Evolutionary conservation across 2,329 filamentous ascomycete species (phyloP).

Genomic region (Fusarium metavorans): DNA sequence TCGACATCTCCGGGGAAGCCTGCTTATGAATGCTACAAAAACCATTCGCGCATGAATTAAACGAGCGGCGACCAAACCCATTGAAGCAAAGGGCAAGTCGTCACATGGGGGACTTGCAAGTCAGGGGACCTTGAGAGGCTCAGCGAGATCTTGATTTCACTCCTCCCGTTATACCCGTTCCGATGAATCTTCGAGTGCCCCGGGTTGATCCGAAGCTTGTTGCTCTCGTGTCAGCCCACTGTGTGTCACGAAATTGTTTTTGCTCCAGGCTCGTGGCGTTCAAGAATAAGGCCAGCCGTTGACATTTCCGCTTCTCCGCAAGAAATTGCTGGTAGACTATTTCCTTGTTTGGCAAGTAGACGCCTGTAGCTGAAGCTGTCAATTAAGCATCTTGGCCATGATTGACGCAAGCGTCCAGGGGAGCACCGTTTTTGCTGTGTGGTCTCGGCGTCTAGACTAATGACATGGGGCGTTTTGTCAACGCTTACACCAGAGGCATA

Average conservation of each 20-base stretch:
- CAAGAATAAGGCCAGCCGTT: slow-evolving; percentile 16
- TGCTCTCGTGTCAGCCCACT: slow-evolving; percentile 39
- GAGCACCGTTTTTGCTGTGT: not conserved
- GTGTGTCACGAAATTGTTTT: slow-evolving; percentile 39
- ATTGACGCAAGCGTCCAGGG: slow-evolving; percentile 13
- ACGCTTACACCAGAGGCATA: not conserved
- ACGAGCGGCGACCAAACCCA: not conserved
- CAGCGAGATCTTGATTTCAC: not conserved
- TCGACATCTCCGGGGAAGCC: slow-evolving; percentile 15
- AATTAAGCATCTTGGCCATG: not conserved
- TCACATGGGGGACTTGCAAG: slow-evolving; percentile 1
- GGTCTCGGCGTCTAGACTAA: not conserved
- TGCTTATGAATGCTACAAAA: slow-evolving; percentile 36
- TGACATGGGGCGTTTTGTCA: not conserved
- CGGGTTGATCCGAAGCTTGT: slow-evolving; percentile 39
- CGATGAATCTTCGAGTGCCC: slow-evolving; percentile 35
- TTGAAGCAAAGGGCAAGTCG: not conserved
- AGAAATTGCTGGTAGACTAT: not conserved
- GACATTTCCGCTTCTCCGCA: slow-evolving; percentile 45
- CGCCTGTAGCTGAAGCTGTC: not conserved
- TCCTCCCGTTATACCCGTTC: slow-evolving; percentile 30
- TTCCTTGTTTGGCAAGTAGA: not conserved
- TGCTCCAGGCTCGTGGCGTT: slow-evolving; percentile 26
- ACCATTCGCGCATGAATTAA: slow-evolving; percentile 18
- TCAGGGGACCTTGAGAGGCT: not conserved